Evolutionary conservation across 257 asterid genomes (phyloP).

Genomic region (Marsdenia floribunda): DNA sequence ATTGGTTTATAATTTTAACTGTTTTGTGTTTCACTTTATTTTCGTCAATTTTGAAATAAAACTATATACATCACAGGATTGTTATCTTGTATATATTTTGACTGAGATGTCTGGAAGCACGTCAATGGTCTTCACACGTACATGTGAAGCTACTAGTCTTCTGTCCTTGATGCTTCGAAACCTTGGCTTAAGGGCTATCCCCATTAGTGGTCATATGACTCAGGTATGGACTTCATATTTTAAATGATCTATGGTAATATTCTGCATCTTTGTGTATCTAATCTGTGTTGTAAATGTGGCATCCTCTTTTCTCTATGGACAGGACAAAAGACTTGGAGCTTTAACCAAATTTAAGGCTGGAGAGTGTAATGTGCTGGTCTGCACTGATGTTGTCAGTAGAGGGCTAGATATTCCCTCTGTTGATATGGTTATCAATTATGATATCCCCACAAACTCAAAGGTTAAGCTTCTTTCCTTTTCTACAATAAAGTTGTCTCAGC

Average conservation of each 20-base stretch:
- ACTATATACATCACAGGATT: slow-evolving; percentile 44
- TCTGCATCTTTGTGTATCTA: background rate
- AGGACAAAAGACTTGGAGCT: slow-evolving; percentile 88
- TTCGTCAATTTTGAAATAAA: slow-evolving; percentile 6
- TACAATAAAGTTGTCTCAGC: background rate
- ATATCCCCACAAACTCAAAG: slow-evolving; percentile 88
- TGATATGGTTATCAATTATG: slow-evolving; percentile 87
- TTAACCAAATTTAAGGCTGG: slow-evolving; percentile 78
- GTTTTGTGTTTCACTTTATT: background rate
- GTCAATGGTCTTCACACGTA: slow-evolving; percentile 90
- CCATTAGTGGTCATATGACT: slow-evolving; percentile 93
- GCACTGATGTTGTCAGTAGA: slow-evolving; percentile 95
- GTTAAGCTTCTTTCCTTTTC: slow-evolving; percentile 27
- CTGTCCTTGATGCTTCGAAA: slow-evolving; percentile 71
- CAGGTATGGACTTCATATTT: slow-evolving; percentile 47
- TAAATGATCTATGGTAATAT: slow-evolving; percentile 1
- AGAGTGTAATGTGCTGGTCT: slow-evolving; percentile 75
- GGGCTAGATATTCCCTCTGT: slow-evolving; percentile 95
- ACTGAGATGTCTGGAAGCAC: slow-evolving; percentile 66
- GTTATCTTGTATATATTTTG: slow-evolving; percentile 79
- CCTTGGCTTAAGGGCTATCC: slow-evolving; percentile 80
- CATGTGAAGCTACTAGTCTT: slow-evolving; percentile 75
- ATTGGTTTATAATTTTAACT: background rate
- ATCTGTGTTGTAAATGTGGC: background rate
- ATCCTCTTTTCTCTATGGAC: slow-evolving; percentile 18